phyloP scores from a whole-genome alignment of 805 yeast genomes.

The Brettanomyces naardenensis region DNA sequence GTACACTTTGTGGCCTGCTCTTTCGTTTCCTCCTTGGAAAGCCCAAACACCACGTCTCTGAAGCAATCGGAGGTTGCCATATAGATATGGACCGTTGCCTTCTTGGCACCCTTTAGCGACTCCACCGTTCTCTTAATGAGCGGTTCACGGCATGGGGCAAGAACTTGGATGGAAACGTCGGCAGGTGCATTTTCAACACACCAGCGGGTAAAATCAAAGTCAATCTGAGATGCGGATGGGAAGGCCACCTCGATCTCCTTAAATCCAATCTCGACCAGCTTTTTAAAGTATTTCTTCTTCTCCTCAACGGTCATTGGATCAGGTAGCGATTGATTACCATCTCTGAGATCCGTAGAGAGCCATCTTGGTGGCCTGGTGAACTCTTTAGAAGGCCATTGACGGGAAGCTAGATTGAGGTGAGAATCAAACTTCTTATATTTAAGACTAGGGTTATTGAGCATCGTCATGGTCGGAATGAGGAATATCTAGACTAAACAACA shows the following conservation, averaged over 20 bases:
- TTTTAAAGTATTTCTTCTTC: slow-evolving; percentile 61
- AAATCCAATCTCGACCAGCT: slow-evolving; percentile 65
- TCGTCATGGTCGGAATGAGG: slow-evolving; percentile 13
- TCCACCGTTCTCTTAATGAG: slow-evolving; percentile 67
- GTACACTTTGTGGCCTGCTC: slow-evolving; percentile 58
- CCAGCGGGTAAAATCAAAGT: slow-evolving; percentile 71
- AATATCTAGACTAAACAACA: no score
- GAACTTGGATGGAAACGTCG: slow-evolving; percentile 71
- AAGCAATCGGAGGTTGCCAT: slow-evolving; percentile 71
- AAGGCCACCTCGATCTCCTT: slow-evolving; percentile 81
- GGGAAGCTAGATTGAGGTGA: slow-evolving; percentile 42
- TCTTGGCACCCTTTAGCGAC: slow-evolving; percentile 63
- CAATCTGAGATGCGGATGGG: slow-evolving; percentile 74
- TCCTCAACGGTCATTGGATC: slow-evolving; percentile 84
- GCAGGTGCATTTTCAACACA: slow-evolving; percentile 69
- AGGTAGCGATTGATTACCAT: slow-evolving; percentile 79
- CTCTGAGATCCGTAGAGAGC: slow-evolving; percentile 78
- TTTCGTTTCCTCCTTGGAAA: slow-evolving; percentile 51
- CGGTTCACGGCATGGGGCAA: slow-evolving; percentile 71
- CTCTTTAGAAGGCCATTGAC: slow-evolving; percentile 63
- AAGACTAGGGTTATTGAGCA: slow-evolving; percentile 51
- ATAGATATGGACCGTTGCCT: slow-evolving; percentile 69
- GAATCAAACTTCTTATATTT: slow-evolving; percentile 56
- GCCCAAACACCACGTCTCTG: slow-evolving; percentile 61
- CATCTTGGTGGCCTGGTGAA: slow-evolving; percentile 66